phyloP scores from a whole-genome alignment of 192 early-diverging fungal genomes.

The Backusella mclennaniae region DNA sequence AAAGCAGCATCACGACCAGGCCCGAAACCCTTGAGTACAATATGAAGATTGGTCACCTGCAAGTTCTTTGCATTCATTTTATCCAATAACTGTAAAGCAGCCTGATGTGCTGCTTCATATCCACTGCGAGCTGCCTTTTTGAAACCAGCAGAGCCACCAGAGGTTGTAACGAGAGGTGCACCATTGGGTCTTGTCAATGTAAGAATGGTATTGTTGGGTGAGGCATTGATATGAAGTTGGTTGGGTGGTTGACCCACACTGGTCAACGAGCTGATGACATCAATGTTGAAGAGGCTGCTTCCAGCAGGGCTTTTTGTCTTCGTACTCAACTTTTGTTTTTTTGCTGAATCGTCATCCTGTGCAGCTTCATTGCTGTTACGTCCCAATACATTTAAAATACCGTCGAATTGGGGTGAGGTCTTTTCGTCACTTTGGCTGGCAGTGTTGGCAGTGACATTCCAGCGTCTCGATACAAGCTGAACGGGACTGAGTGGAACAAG shows the following conservation, averaged over 20 bases:
- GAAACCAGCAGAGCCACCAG: conserved; percentile 83
- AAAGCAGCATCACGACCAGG: conserved; percentile 89
- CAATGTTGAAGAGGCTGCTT: not conserved
- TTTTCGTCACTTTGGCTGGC: not conserved
- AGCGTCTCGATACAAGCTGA: not conserved
- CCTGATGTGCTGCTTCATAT: conserved; percentile 91
- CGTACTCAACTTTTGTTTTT: not conserved
- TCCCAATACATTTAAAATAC: conserved; percentile 22
- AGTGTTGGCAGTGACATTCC: not conserved
- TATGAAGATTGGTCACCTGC: conserved; percentile 61
- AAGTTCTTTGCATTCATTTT: conserved; percentile 68
- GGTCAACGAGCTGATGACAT: not conserved
- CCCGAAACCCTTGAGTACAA: conserved; percentile 89
- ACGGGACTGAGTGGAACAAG: not conserved
- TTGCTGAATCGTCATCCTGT: conserved; percentile 12
- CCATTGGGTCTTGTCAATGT: conserved; percentile 76
- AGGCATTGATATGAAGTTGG: conserved; percentile 54
- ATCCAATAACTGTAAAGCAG: conserved; percentile 69
- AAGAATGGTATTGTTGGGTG: conserved; percentile 87
- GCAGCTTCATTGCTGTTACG: not conserved
- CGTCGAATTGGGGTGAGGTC: conserved; percentile 8
- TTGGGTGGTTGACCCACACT: conserved; percentile 27
- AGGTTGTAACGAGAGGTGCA: conserved; percentile 65
- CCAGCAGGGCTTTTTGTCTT: not conserved
- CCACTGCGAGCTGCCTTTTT: conserved; percentile 87